Conservation (phyloP, 2,329 filamentous ascomycete species). For the Claviceps spartinae region DNA sequence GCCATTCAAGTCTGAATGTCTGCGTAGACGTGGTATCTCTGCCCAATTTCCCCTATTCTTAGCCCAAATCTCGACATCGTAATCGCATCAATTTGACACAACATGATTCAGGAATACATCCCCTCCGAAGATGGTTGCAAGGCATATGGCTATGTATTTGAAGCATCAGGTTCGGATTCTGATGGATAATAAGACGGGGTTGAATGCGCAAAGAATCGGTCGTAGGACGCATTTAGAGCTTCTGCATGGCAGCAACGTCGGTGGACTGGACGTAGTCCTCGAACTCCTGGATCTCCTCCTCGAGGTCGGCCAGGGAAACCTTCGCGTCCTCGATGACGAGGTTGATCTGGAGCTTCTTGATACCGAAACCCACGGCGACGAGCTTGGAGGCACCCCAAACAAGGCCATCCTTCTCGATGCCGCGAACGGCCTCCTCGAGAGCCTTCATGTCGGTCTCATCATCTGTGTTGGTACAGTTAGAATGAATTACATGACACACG, state of each 20-base stretch:
- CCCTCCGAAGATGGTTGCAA: background rate
- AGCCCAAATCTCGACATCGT: background rate
- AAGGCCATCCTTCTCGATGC: slow-evolving; percentile 84
- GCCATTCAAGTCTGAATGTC: background rate
- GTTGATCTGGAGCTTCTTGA: slow-evolving; percentile 99
- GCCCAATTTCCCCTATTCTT: background rate
- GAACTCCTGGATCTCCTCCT: slow-evolving; percentile 67
- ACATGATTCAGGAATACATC: background rate
- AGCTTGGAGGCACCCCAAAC: slow-evolving; percentile 91
- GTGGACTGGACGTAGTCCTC: slow-evolving; percentile 96
- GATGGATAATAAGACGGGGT: background rate
- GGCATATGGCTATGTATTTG: background rate
- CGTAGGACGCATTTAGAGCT: slow-evolving; percentile 48
- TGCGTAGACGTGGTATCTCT: background rate
- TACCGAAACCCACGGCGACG: slow-evolving; percentile 85
- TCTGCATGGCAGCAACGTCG: slow-evolving; percentile 84
- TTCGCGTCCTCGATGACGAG: slow-evolving; percentile 96
- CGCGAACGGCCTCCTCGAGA: slow-evolving; percentile 67
- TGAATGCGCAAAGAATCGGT: background rate
- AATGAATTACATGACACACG: background rate
- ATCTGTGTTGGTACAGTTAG: slow-evolving; percentile 33
- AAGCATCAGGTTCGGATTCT: background rate
- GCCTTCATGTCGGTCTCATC: slow-evolving; percentile 86
- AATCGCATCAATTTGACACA: background rate
- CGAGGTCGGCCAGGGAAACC: slow-evolving; percentile 73